Conservation (phyloP, 2,329 filamentous ascomycete genomes). For the Geoglossum cookeanum region DNA sequence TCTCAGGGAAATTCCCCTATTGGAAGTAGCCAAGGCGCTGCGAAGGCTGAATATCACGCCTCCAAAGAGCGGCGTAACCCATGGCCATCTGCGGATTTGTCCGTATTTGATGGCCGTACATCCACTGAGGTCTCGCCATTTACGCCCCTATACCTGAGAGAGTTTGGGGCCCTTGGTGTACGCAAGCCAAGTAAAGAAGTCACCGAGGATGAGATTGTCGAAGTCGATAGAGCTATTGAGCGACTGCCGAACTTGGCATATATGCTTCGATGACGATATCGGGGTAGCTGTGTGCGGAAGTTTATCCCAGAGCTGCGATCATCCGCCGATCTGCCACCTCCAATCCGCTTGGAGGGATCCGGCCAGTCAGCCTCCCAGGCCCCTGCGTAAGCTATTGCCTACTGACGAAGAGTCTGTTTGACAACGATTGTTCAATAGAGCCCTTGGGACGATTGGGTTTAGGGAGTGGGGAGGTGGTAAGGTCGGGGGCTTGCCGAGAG, state of each 20-base stretch:
- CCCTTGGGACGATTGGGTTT: background rate
- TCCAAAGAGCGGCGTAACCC: background rate
- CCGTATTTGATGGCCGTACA: background rate
- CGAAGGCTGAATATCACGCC: background rate
- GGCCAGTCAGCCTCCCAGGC: background rate
- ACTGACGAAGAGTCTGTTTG: background rate
- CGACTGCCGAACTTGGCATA: slow-evolving; percentile 1
- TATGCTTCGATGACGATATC: background rate
- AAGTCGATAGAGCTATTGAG: background rate
- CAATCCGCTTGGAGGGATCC: background rate
- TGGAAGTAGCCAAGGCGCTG: background rate
- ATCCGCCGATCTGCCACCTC: too few species aligned
- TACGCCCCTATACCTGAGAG: background rate
- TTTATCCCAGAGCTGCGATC: too few species aligned
- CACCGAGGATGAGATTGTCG: background rate
- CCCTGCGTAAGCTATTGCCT: background rate
- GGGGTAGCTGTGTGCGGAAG: background rate
- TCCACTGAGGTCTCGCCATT: background rate
- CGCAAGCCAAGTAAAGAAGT: background rate
- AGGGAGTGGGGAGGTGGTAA: too few species aligned
- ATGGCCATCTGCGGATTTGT: background rate
- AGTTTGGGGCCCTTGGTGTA: background rate
- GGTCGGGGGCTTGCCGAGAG: too few species aligned
- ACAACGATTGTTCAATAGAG: background rate
- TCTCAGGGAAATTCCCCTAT: background rate